Evolutionary conservation across 2,329 filamentous ascomycete genomes (phyloP), one percentile per base, ranked within the genome.

Genomic region (Sporothrix pseudoabietina): DNA sequence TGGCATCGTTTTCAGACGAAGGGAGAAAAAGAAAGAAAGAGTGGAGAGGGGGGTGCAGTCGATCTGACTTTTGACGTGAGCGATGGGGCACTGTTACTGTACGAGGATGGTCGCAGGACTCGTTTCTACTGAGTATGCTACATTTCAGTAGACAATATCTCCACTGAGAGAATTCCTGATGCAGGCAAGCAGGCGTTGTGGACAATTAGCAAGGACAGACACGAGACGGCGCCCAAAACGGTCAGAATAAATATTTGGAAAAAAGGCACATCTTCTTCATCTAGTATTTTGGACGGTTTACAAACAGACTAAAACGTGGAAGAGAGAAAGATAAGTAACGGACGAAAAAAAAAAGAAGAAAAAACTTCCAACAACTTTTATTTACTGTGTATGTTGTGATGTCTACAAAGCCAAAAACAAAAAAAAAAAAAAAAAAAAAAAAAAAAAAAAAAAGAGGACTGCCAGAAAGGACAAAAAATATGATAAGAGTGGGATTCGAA

Each of bases 401-500:
- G 35, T 7, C 35, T 35, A 35, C 35, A 35, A 3, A 35, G 35
- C 35, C 3, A 35, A 35, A n/a, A n/a, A n/a, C n/a, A 41, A 59
- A 26, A 3, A 55, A 22, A 41, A 35, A 47, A 41, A 44, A 41
- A 59, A 26, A 3, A 55, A 22, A 41, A 35, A 47, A 41, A 44
- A 52, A 47, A 41, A 59, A 26, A 3, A 55, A 22, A 41, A 35
- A 47, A 41, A 44, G 44, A 10, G 12, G 6, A 41, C 1, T 26
- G 41, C 22, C 22, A n/a, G 52, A 61, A 69, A 59, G 35, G n/a
- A n/a, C 49, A 68, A 73, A 65, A 71, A 6, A 47, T 1, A 59
- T 73, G 72, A 73, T 63, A 73, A 73, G 72, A 73, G 72, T 73
- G 72, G 72, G 65, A 72, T 72, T 72, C 71, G 71, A 72, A 72